Evolutionary conservation across 257 asterid genomes (phyloP), one percentile per base, ranked within the genome.

Genomic region (Buddleja alternifolia): DNA sequence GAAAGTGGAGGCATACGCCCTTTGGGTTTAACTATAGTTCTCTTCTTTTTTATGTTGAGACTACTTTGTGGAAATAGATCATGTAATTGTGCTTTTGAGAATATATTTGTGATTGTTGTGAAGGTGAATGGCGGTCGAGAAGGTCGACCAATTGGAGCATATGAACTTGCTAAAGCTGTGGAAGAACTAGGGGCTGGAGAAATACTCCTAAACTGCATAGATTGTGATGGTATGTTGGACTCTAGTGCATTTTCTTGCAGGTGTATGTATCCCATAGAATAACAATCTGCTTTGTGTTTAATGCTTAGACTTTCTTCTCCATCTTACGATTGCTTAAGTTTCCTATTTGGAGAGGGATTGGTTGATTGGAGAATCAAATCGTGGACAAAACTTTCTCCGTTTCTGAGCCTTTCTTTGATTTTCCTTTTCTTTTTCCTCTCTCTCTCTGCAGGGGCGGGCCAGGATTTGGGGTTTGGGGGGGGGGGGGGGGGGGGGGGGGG

Each of bases 121-220:
- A 66, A 90, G 97, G 98, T 90, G 72, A 90, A 78, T 69, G 99
- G 99, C 59, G 99, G 99, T 47, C 84, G 99, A 58, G 97, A 90
- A 81, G 96, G 97, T 72, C 89, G 96, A 46, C 89, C 89, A 70
- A 90, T 90, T 60, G 99, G 99, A 65, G 99, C 97, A 23, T 93
- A 86, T 77, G 99, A 93, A 82, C 99, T 93, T 83, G 94, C 97
- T 19, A 90, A 85, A 81, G 96, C 89, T 77, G 97, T 90, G 48
- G 97, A 90, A 77, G 99, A 90, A 79, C 86, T 93, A 48, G 99
- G 99, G 39, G 97, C 99, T 66, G 99, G 99, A 62, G 99, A 93
- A 80, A 90, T 93, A 78, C 89, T 93, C 67, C 78, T 93, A 57
- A 93, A 93, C 79, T 90, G 99, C 84, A 93, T 93, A 2, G 95